Evolutionary conservation across 345 rosid species (phyloP).

Genomic region (Eucalyptus brandiana): DNA sequence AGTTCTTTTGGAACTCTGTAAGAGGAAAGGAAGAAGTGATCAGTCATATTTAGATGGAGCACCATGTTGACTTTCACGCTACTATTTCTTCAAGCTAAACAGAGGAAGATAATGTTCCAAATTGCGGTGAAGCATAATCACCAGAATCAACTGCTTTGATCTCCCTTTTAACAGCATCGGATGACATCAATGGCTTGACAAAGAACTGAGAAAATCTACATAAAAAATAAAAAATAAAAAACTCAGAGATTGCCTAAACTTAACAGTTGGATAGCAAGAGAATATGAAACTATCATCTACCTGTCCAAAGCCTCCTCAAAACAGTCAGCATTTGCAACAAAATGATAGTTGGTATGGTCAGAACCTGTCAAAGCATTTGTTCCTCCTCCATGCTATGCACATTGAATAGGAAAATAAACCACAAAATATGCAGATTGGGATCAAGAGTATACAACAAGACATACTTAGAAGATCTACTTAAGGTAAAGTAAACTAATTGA

Average conservation of each 20-base stretch:
- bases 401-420: neutral
- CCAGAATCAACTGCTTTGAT: slow-evolving; percentile 96
- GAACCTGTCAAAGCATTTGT: slow-evolving; percentile 79
- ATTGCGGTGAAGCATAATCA: slow-evolving; percentile 1
- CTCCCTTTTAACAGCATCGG: slow-evolving; percentile 88
- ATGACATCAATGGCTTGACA: slow-evolving; percentile 82
- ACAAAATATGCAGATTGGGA: neutral
- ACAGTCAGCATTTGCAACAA: slow-evolving; percentile 59
- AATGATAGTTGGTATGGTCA: slow-evolving; percentile 67
- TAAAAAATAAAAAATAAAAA: neutral
- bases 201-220: slow-evolving; percentile 85
- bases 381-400: slow-evolving; percentile 72
- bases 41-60: neutral
- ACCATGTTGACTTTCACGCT: neutral
- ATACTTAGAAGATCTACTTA: neutral
- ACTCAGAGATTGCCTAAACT: neutral
- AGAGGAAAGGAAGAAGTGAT: neutral
- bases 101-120: neutral
- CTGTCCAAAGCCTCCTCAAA: slow-evolving; percentile 89
- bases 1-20: slow-evolving; percentile 88
- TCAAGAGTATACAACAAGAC: neutral
- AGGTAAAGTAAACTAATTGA: neutral
- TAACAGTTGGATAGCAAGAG: neutral
- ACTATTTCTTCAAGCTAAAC: neutral
- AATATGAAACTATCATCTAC: slow-evolving; percentile 10